Percentiles rank a stretch among this genome's conserved stretches.
These are phyloP conservation scores for Rutstroemia sp. DNA, from an alignment of 2,329 filamentous ascomycete species.

Conservation along the genomic window DNA sequence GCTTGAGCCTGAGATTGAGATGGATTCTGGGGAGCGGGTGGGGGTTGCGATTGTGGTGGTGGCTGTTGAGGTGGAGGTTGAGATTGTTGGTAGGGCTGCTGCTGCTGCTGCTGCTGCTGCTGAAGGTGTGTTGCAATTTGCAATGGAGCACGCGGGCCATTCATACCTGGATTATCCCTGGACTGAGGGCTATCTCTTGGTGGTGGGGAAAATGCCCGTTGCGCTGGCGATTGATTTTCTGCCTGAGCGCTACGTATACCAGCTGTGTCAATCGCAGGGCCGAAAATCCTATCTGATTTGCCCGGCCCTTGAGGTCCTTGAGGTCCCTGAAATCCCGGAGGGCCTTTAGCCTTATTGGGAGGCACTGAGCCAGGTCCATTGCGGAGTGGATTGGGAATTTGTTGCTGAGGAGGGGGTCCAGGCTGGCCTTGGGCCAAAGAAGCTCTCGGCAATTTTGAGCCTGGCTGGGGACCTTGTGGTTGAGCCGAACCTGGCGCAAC, in stretches of 20 bases:
- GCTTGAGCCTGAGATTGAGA: too few relatives aligned
- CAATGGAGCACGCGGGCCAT: conserved; percentile 59
- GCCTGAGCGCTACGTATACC: conserved; percentile 33
- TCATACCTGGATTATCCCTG: conserved; percentile 44
- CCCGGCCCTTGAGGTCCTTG: conserved; percentile 11
- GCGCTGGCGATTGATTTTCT: conserved; percentile 40
- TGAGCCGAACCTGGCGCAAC: conserved; percentile 27
- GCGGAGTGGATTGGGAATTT: conserved; percentile 45
- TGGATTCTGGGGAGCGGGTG: too few relatives aligned
- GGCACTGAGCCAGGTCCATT: conserved; percentile 16
- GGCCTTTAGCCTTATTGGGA: conserved; percentile 6
- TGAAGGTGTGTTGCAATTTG: conserved; percentile 31
- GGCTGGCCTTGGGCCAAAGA: conserved; percentile 51
- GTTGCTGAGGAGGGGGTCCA: conserved; percentile 57
- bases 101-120: neutral
- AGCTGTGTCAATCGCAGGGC: conserved; percentile 26
- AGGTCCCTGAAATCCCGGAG: conserved; percentile 2
- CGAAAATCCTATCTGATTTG: conserved; percentile 24
- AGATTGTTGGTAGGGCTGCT: neutral
- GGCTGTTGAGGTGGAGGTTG: neutral
- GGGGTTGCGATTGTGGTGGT: neutral
- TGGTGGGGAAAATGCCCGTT: conserved; percentile 27
- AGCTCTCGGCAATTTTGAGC: conserved; percentile 52
- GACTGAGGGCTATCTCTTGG: conserved; percentile 34
- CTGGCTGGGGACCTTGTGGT: conserved; percentile 31